Conservation (phyloP, 495 filamentous ascomycete species). For the Aspergillus homomorphus region DNA sequence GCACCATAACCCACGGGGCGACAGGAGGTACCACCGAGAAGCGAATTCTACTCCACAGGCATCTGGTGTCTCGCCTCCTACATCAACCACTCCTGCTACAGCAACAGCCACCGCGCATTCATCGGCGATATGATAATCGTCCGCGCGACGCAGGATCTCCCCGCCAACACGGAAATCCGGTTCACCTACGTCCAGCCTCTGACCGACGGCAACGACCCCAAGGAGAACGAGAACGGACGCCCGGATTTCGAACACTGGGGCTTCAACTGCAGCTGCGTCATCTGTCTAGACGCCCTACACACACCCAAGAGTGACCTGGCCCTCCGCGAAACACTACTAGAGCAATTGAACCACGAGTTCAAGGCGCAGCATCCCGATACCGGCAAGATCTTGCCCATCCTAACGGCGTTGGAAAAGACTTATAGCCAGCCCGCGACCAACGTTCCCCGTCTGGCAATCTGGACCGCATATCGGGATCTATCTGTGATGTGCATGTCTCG, state of each 20-base stretch:
- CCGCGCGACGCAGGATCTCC: conserved; percentile 47
- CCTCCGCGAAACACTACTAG: conserved; percentile 6
- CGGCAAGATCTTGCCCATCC: conserved; percentile 16
- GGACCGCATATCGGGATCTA: conserved; percentile 23
- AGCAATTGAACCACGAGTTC: conserved; percentile 6
- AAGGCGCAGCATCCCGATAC: background rate
- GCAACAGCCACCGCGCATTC: conserved; percentile 47
- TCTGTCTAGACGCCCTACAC: conserved; percentile 36
- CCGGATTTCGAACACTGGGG: conserved; percentile 36
- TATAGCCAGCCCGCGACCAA: background rate
- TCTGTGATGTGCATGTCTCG: conserved; percentile 29
- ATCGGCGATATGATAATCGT: conserved; percentile 60
- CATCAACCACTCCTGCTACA: conserved; percentile 55
- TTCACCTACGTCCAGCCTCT: conserved; percentile 33
- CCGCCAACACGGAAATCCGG: conserved; percentile 48
- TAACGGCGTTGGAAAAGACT: conserved; percentile 25
- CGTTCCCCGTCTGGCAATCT: background rate
- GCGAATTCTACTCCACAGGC: conserved; percentile 36
- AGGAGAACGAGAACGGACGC: conserved; percentile 15
- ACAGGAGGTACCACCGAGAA: conserved; percentile 1
- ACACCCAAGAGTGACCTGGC: conserved; percentile 2
- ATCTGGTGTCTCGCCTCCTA: conserved; percentile 55
- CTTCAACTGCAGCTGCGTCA: conserved; percentile 46
- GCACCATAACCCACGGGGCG: conserved; percentile 3
- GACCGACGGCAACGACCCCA: conserved; percentile 28